A percentile compares a stretch with the other conserved stretches of the same genome.
Evolutionary conservation across 345 rosid species (phyloP).

Genomic region (Adansonia digitata): DNA sequence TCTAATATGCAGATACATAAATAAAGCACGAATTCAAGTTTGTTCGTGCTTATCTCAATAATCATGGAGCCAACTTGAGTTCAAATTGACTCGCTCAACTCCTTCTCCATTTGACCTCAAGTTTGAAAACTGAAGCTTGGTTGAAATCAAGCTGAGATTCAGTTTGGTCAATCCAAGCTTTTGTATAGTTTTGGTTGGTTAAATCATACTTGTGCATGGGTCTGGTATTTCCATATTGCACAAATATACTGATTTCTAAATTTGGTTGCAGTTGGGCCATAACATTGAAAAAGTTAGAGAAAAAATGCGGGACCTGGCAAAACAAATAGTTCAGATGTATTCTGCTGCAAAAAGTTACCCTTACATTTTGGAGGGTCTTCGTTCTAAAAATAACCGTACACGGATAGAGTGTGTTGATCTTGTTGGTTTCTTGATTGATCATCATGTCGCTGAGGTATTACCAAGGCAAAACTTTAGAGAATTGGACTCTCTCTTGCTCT

Average conservation of each 20-base stretch:
- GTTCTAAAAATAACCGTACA: slow-evolving; percentile 96
- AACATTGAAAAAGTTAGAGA: slow-evolving; percentile 96
- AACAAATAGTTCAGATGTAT: slow-evolving; percentile 68
- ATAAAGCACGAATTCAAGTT: not conserved
- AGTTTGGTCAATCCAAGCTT: not conserved
- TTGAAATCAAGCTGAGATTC: not conserved
- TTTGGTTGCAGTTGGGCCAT: slow-evolving; percentile 81
- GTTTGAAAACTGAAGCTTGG: not conserved
- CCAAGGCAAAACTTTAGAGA: slow-evolving; percentile 55
- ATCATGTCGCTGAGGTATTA: slow-evolving; percentile 90
- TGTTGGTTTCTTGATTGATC: slow-evolving; percentile 84
- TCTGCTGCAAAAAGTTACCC: slow-evolving; percentile 74
- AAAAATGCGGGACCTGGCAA: slow-evolving; percentile 91
- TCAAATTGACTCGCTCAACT: not conserved
- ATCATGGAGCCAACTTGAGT: not conserved
- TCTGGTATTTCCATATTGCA: not conserved
- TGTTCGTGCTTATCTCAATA: not conserved
- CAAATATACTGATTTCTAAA: not conserved
- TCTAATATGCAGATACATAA: not conserved
- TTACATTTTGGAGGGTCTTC: slow-evolving; percentile 88
- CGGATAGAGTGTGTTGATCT: slow-evolving; percentile 92
- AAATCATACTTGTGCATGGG: not conserved
- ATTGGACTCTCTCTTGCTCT: slow-evolving; percentile 9
- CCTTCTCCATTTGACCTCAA: not conserved
- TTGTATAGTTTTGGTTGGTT: not conserved